A percentile compares a stretch with the other conserved stretches of the same genome.
phyloP scores from a whole-genome alignment of 208 protist species.

The Naegleria gruberi region DNA sequence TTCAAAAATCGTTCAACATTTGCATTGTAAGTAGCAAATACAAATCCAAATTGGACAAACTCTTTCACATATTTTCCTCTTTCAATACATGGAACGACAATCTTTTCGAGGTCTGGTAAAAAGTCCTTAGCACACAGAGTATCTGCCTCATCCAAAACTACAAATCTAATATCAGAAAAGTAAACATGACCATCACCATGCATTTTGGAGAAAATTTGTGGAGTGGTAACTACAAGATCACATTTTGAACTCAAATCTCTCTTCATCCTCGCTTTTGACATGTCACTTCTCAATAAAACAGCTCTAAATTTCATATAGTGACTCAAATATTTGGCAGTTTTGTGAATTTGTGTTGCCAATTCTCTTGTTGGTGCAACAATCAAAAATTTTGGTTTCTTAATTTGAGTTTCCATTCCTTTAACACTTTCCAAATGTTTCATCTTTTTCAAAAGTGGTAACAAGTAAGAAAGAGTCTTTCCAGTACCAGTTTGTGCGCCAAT shows the following conservation, averaged over 20 bases:
- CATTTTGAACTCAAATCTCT: background rate
- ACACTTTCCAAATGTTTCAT: slow-evolving; percentile 15
- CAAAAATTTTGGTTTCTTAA: background rate
- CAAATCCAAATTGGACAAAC: background rate
- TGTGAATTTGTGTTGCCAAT: background rate
- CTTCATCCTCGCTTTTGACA: background rate
- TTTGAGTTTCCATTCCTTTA: background rate
- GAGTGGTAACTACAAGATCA: slow-evolving; percentile 19
- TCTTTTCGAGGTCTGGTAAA: background rate
- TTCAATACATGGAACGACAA: background rate
- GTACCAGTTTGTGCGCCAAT: slow-evolving; percentile 67
- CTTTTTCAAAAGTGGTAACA: slow-evolving; percentile 56
- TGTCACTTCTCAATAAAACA: slow-evolving; percentile 1
- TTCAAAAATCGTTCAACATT: background rate
- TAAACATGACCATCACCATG: background rate
- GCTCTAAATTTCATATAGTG: slow-evolving; percentile 4
- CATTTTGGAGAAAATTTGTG: background rate
- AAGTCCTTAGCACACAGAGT: background rate
- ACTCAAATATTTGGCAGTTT: background rate
- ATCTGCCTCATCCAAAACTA: slow-evolving; percentile 71
- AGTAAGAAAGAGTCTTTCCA: slow-evolving; percentile 67
- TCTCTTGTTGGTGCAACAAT: slow-evolving; percentile 12
- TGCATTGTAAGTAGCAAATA: background rate
- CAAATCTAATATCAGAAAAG: slow-evolving; percentile 56
- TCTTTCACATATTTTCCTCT: background rate